Evolutionary conservation across 2,329 filamentous ascomycete genomes (phyloP).

Genomic region (Cryoendolithus antarcticus): DNA sequence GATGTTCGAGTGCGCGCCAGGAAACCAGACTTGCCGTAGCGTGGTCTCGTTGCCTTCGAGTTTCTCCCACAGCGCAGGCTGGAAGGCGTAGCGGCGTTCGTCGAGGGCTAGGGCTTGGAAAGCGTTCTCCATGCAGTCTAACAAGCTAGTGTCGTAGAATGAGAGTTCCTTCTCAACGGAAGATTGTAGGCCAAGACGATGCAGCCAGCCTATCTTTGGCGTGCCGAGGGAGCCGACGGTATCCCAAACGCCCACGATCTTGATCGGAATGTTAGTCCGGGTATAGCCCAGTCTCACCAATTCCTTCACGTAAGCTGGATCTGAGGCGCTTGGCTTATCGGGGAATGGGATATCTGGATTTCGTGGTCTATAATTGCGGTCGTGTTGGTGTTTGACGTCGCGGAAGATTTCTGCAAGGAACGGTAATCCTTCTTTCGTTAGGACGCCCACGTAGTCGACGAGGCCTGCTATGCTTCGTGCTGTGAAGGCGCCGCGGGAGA

Average conservation of each 20-base stretch:
- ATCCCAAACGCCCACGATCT: slow-evolving; percentile 34
- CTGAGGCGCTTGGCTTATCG: slow-evolving; percentile 32
- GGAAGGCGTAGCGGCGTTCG: slow-evolving; percentile 29
- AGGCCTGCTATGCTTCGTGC: slow-evolving; percentile 34
- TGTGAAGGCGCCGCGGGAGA: slow-evolving; percentile 36
- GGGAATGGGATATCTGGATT: slow-evolving; percentile 35
- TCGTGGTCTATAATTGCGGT: slow-evolving; percentile 32
- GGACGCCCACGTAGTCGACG: slow-evolving; percentile 33
- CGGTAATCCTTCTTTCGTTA: slow-evolving; percentile 35
- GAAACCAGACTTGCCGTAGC: slow-evolving; percentile 37
- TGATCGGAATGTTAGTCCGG: slow-evolving; percentile 23
- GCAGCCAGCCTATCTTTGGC: slow-evolving; percentile 32
- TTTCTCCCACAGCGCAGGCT: slow-evolving; percentile 32
- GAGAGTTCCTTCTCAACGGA: slow-evolving; percentile 24
- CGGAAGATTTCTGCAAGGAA: slow-evolving; percentile 35
- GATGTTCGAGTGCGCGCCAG: slow-evolving; percentile 33
- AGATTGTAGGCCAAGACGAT: slow-evolving; percentile 22
- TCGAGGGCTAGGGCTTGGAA: slow-evolving; percentile 35
- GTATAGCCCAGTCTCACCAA: slow-evolving; percentile 24
- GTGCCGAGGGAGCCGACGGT: slow-evolving; percentile 34
- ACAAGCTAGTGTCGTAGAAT: slow-evolving; percentile 38
- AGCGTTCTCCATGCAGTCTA: slow-evolving; percentile 28
- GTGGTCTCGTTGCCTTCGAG: slow-evolving; percentile 29
- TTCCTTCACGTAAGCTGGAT: slow-evolving; percentile 32
- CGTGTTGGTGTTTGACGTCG: slow-evolving; percentile 33